Base-by-base conservation (phyloP, 208 protist species). In the Trichomonas gallinae region DNA sequence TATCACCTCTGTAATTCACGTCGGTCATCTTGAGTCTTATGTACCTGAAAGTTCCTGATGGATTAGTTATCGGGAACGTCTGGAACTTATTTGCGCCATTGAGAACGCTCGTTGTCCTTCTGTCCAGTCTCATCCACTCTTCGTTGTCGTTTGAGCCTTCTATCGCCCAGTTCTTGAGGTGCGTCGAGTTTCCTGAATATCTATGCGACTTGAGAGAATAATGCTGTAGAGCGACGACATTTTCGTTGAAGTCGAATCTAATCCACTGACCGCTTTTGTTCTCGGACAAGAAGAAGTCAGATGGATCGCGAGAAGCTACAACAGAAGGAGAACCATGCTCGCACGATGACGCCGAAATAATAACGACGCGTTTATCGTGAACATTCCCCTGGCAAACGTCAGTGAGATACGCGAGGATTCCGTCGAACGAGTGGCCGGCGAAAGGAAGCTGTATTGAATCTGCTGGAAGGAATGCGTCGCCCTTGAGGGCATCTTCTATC, bases 81-180 rank as follows among this genome's bases (percentile, higher is more conserved):
- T 93, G 87, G 87, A 51, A 93, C n/a, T 51, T 93, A 51, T 93
- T 93, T 48, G 40, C 26, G 0, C 87, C 87, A 58, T 93, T 93
- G 2, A 93, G 45, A 34, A 93, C 87, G 31, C 13, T 93, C n/a
- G 45, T 93, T 26, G 87, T 26, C 38, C 87, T 93, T 51, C 40
- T 93, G 44, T 93, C 87, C 15, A 93, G 0, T 93, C n/a, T 44
- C 8, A 34, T 31, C 87, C 87, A 93, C 4, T 46, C 38, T 0
- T 89, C 38, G 31, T 31, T 36, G 51, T 93, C 87, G 38, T 93
- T 93, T n/a, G 87, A 93, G 42, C 87, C 87, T 51, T 93, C 87
- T 17, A 93, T 93, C 10, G 31, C 87, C 87, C 87, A 93, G 4
- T 34, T 38, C 15, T 93, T 93, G 0, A 93, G 9, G 46, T 93